Evolutionary conservation across 2,329 filamentous ascomycete species (phyloP).

Genomic region (Trichophyton benhamiae): DNA sequence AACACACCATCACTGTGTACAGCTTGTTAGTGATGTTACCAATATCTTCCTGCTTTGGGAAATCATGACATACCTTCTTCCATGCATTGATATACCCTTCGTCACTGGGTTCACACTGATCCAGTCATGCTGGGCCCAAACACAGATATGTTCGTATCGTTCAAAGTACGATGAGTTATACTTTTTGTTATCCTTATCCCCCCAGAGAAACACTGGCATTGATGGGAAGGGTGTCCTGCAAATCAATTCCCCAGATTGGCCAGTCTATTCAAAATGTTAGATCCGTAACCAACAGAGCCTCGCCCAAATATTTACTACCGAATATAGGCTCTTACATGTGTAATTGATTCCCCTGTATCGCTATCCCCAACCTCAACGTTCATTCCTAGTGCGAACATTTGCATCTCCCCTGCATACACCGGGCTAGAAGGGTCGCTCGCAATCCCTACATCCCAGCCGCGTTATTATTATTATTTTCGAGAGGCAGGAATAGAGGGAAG

Average conservation of each 20-base stretch:
- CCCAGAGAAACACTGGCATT: constrained; percentile 38
- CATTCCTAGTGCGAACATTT: constrained; percentile 35
- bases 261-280: constrained; percentile 12
- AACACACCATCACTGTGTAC: constrained; percentile 32
- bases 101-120: constrained; percentile 33
- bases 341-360: constrained; percentile 25
- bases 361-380: constrained; percentile 37
- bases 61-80: constrained; percentile 23
- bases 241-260: constrained; percentile 35
- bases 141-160: constrained; percentile 27
- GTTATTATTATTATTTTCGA: background rate
- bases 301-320: background rate
- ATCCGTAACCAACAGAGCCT: background rate
- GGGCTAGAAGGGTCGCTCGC: constrained; percentile 33
- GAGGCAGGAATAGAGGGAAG: background rate
- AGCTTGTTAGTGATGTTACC: background rate
- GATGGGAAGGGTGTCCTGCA: constrained; percentile 36
- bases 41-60: background rate
- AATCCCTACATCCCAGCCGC: constrained; percentile 14
- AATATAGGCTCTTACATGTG: constrained; percentile 12
- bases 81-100: constrained; percentile 33
- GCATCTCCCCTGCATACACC: constrained; percentile 36
- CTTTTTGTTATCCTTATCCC: constrained; percentile 28
- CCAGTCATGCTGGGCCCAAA: constrained; percentile 32
- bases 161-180: constrained; percentile 38